Evolutionary conservation across 2,329 filamentous ascomycete species (phyloP).

Genomic region (Phaeomoniella chlamydospora): DNA sequence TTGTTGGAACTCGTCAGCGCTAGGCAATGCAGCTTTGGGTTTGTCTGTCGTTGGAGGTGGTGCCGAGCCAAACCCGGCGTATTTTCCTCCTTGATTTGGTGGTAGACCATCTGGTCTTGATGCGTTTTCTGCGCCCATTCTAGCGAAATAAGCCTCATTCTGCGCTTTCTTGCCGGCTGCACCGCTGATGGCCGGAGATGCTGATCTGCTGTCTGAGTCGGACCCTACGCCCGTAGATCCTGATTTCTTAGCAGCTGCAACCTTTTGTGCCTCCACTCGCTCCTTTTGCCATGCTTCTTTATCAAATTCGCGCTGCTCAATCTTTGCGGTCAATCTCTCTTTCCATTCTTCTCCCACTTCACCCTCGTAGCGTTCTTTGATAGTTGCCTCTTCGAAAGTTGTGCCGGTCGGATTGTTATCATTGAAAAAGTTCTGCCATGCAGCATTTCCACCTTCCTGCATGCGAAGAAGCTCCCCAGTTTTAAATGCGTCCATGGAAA

Average conservation of each 20-base stretch:
- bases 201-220: slow-evolving; percentile 8
- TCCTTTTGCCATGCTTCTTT: slow-evolving; percentile 46
- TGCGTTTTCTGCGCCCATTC: slow-evolving; percentile 71
- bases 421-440: slow-evolving; percentile 81
- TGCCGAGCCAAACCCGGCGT: slow-evolving; percentile 74
- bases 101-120: slow-evolving; percentile 57
- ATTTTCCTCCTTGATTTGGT: slow-evolving; percentile 87
- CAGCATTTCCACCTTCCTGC: slow-evolving; percentile 78
- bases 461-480: slow-evolving; percentile 82
- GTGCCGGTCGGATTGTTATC: slow-evolving; percentile 51
- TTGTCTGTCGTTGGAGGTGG: slow-evolving; percentile 37
- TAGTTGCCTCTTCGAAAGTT: slow-evolving; percentile 74
- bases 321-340: slow-evolving; percentile 71
- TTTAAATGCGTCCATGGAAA: slow-evolving; percentile 99
- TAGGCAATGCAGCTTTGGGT: slow-evolving; percentile 38
- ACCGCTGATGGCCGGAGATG: slow-evolving; percentile 14
- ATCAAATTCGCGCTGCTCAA: slow-evolving; percentile 77
- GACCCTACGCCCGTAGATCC: slow-evolving; percentile 16
- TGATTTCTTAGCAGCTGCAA: slow-evolving; percentile 16
- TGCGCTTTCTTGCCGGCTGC: slow-evolving; percentile 43
- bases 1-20: slow-evolving; percentile 76
- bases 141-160: slow-evolving; percentile 84
- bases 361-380: slow-evolving; percentile 78
- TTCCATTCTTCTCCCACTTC: slow-evolving; percentile 93
- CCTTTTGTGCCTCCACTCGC: slow-evolving; percentile 16